Percentiles rank a stretch among this genome's conserved stretches.
Evolutionary conservation across 805 yeast species (phyloP).

Genomic region (Cyberlindnera maritima): DNA sequence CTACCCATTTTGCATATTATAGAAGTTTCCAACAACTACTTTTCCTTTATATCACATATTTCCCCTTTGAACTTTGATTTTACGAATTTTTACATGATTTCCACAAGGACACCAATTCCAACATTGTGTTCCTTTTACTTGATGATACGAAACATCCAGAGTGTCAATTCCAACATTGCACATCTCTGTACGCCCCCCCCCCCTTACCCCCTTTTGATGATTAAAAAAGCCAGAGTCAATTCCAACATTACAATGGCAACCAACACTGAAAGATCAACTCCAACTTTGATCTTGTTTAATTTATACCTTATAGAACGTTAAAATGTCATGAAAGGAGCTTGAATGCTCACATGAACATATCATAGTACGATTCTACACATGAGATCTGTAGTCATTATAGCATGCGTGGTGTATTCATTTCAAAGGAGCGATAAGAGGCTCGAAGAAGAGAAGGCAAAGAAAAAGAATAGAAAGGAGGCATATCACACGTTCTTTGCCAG

Average conservation of each 20-base stretch:
- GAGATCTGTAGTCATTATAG: background rate
- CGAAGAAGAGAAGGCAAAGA: too few species aligned
- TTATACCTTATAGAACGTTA: background rate
- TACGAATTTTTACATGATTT: background rate
- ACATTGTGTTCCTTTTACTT: slow-evolving; percentile 6
- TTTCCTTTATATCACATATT: too few species aligned
- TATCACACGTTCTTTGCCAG: slow-evolving; percentile 14
- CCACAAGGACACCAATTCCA: slow-evolving; percentile 9
- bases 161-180: slow-evolving; percentile 19
- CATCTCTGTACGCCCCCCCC: slow-evolving; percentile 1
- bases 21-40: slow-evolving; percentile 10
- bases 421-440: too few species aligned
- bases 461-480: background rate
- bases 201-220: background rate
- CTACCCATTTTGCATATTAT: background rate
- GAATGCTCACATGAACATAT: too few species aligned
- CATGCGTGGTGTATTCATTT: too few species aligned
- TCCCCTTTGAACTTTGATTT: too few species aligned
- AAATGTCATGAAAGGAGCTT: too few species aligned
- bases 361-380: too few species aligned
- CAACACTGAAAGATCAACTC: slow-evolving; percentile 4
- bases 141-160: slow-evolving; percentile 7
- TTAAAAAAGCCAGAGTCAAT: slow-evolving; percentile 8
- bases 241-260: slow-evolving; percentile 21
- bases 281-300: slow-evolving; percentile 8